Percentiles rank a stretch among this genome's conserved stretches.
These are phyloP conservation scores for Leccinum barrowsii DNA, from an alignment of 768 basidiomycete genomes.

Conservation along the genomic window DNA sequence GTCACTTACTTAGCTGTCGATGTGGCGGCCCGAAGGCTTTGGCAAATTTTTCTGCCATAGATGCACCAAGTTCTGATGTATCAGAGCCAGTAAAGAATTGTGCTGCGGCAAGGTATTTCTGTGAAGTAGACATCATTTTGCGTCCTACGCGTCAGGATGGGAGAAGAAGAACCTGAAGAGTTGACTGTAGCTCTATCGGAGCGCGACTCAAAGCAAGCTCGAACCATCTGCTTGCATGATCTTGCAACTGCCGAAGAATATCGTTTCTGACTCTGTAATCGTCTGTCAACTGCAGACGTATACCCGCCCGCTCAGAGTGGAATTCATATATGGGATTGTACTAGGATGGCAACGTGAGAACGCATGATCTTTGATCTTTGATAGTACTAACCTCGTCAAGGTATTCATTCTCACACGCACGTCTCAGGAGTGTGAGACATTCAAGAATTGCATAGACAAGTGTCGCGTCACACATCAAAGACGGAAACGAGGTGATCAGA, in stretches of 20 bases:
- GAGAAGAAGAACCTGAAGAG: constrained; percentile 64
- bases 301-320: constrained; percentile 68
- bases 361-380: not conserved
- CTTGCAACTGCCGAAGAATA: constrained; percentile 71
- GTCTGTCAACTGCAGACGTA: constrained; percentile 80
- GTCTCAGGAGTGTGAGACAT: constrained; percentile 82
- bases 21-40: constrained; percentile 77
- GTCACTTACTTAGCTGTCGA: constrained; percentile 65
- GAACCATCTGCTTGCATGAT: constrained; percentile 80
- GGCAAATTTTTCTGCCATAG: constrained; percentile 82
- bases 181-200: constrained; percentile 89
- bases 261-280: constrained; percentile 83
- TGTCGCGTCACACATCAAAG: constrained; percentile 86
- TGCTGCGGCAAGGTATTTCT: constrained; percentile 87
- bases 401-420: constrained; percentile 88
- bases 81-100: constrained; percentile 67
- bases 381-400: constrained; percentile 69
- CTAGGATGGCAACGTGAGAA: constrained; percentile 37
- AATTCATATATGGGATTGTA: constrained; percentile 88
- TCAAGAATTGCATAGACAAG: constrained; percentile 90
- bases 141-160: not conserved
- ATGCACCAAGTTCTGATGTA: constrained; percentile 86
- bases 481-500: constrained; percentile 88
- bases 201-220: constrained; percentile 82
- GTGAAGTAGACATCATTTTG: constrained; percentile 3